Evolutionary conservation across 352 stramenopile species (phyloP).

Genomic region (Globisporangium carolinianum): DNA sequence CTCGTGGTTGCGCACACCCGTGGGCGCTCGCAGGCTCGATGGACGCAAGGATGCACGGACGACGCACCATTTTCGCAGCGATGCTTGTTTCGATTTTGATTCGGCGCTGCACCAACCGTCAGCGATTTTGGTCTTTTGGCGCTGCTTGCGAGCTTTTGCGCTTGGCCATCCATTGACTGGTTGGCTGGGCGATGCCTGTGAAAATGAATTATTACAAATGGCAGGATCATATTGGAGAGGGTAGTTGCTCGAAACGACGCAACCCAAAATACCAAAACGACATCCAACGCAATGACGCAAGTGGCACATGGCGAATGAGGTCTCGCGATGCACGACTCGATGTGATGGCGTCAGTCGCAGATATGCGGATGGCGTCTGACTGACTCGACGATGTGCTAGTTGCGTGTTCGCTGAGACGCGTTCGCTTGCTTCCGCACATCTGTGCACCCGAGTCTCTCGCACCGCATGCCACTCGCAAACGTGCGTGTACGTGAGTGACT

Average conservation of each 20-base stretch:
- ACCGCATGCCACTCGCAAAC: not conserved
- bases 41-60: no score
- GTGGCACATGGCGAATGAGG: no score
- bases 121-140: not conserved
- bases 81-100: conserved; percentile 18
- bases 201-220: not conserved
- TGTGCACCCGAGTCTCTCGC: not conserved
- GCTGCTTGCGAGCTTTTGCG: conserved; percentile 6
- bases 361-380: no score
- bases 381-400: no score
- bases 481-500: not conserved
- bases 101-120: conserved; percentile 9
- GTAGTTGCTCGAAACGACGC: conserved; percentile 5
- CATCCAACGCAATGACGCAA: no score
- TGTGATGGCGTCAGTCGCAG: no score
- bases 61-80: conserved; percentile 16
- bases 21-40: no score
- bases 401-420: no score
- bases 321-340: no score
- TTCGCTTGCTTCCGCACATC: no score
- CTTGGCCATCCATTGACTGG: conserved; percentile 2
- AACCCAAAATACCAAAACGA: not conserved
- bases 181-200: not conserved
- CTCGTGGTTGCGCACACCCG: no score
- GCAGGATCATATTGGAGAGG: conserved; percentile 1